phyloP scores from a whole-genome alignment of 73 alveolate genomes.

The Paramecium sexaurelia region DNA sequence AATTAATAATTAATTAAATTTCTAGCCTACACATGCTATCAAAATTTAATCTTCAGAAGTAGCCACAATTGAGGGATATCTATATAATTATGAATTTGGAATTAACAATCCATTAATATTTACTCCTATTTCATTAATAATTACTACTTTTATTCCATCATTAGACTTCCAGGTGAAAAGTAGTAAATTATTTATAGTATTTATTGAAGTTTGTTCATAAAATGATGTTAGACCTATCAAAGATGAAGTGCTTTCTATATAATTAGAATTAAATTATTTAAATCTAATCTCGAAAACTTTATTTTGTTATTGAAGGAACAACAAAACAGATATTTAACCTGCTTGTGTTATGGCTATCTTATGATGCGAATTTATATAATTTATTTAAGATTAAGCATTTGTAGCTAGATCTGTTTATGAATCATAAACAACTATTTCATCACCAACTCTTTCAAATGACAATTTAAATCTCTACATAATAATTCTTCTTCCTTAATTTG shows the following conservation, averaged over 20 bases:
- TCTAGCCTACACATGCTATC: not conserved
- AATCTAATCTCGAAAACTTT: not conserved
- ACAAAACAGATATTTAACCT: not conserved
- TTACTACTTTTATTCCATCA: not conserved
- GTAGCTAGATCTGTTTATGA: not conserved
- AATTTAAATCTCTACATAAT: not conserved
- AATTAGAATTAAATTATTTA: not conserved
- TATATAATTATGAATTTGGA: not conserved
- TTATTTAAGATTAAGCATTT: not conserved
- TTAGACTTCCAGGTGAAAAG: not conserved
- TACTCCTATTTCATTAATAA: not conserved
- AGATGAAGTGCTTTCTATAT: not conserved
- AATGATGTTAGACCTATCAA: not conserved
- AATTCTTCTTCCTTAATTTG: not conserved
- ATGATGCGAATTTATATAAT: not conserved
- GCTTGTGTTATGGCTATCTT: not conserved
- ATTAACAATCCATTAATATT: not conserved
- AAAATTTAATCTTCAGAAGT: not conserved
- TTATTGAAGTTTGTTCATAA: not conserved
- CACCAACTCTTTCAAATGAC: not conserved
- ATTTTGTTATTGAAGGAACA: not conserved
- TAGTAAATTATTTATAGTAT: not conserved
- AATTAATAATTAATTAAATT: not conserved
- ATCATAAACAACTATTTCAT: not conserved
- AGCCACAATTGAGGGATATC: not conserved